Conservation (phyloP, 257 asterid genomes). For the Fraxinus excelsior region DNA sequence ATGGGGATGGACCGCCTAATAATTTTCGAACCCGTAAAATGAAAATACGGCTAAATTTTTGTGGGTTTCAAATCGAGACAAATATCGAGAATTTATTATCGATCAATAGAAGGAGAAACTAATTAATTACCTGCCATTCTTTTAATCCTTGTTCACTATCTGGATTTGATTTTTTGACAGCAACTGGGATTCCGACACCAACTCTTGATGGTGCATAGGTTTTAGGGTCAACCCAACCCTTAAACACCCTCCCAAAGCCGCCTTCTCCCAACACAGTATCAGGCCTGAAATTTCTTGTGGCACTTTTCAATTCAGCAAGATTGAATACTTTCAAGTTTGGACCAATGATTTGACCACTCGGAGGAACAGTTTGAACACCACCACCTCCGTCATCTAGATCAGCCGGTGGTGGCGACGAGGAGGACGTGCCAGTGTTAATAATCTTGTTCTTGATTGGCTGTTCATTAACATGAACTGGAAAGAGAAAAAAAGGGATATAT, state of each 20-base stretch:
- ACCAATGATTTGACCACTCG: slow-evolving; percentile 24
- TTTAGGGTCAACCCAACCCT: slow-evolving; percentile 48
- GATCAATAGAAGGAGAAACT: no score
- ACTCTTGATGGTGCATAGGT: slow-evolving; percentile 67
- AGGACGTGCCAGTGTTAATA: background rate
- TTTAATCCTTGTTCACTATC: slow-evolving; percentile 87
- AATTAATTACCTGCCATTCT: slow-evolving; percentile 80
- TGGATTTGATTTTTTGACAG: slow-evolving; percentile 82
- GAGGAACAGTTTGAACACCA: background rate
- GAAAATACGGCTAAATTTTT: background rate
- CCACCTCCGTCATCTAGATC: background rate
- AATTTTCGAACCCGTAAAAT: no score
- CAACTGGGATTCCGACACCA: slow-evolving; percentile 81
- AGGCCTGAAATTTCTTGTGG: slow-evolving; percentile 42
- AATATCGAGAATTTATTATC: background rate
- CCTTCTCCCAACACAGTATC: slow-evolving; percentile 52
- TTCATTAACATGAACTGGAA: background rate
- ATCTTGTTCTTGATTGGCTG: background rate
- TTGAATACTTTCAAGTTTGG: slow-evolving; percentile 40
- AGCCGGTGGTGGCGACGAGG: background rate
- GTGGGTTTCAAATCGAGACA: no score
- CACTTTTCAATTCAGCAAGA: slow-evolving; percentile 30
- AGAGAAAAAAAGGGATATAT: background rate
- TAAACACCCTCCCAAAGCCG: slow-evolving; percentile 49
- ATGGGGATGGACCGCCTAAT: no score